These are phyloP conservation scores for Ammopiptanthus mongolicus DNA, from an alignment of 306 rosid genomes.

Conservation along the genomic window DNA sequence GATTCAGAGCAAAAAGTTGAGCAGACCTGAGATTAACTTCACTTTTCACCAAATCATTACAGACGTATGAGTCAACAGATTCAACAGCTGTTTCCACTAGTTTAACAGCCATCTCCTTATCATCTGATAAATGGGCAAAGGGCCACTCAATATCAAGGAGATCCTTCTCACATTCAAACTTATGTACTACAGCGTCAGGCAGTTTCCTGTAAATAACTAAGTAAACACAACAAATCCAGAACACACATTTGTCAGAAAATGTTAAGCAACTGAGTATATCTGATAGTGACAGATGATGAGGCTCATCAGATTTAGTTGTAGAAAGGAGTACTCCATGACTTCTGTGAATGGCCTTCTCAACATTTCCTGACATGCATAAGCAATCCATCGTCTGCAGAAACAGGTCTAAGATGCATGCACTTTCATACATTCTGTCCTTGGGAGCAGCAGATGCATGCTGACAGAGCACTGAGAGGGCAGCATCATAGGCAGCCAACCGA, in stretches of 20 bases:
- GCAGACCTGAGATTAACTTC: conserved; percentile 47
- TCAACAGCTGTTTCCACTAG: conserved; percentile 61
- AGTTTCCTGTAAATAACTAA: conserved; percentile 87
- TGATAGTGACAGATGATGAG: conserved; percentile 41
- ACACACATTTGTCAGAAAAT: conserved; percentile 84
- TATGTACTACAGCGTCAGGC: conserved; percentile 70
- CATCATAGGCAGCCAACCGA: conserved; percentile 59
- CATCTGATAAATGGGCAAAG: conserved; percentile 40
- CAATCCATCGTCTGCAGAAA: conserved; percentile 84
- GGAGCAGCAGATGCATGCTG: conserved; percentile 38
- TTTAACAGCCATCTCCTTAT: conserved; percentile 58
- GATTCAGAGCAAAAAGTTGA: conserved; percentile 75
- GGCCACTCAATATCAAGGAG: conserved; percentile 79
- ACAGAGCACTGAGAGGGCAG: conserved; percentile 67
- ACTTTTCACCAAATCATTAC: conserved; percentile 45
- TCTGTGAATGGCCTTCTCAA: conserved; percentile 66
- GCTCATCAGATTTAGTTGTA: conserved; percentile 42
- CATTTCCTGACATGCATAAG: conserved; percentile 82
- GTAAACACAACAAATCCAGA: conserved; percentile 91
- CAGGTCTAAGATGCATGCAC: conserved; percentile 85
- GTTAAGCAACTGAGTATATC: conserved; percentile 71
- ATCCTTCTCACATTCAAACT: conserved; percentile 83
- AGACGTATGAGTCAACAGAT: conserved; percentile 44
- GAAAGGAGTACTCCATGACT: conserved; percentile 43
- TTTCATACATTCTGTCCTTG: conserved; percentile 42